Conservation (phyloP, 768 basidiomycete genomes). For the Nevesoporus exiguus region DNA sequence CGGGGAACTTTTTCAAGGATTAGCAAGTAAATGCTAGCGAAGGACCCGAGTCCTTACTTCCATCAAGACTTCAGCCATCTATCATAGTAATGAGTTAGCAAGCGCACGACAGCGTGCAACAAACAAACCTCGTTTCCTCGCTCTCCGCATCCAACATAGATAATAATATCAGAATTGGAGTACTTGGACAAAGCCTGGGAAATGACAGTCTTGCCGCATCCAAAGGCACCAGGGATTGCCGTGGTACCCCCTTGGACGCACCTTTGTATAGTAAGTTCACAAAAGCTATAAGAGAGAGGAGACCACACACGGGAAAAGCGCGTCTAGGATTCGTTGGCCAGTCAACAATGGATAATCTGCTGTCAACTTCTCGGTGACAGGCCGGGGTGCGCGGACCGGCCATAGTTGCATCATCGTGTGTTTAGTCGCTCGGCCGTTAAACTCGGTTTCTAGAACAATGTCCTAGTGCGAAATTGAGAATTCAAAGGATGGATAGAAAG, state of each 20-base stretch:
- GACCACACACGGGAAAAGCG: constrained; percentile 82
- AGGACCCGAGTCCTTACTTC: constrained; percentile 51
- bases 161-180: constrained; percentile 98
- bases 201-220: constrained; percentile 98
- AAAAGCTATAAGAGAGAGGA: not conserved
- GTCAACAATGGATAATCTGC: constrained; percentile 91
- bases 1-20: constrained; percentile 58
- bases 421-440: constrained; percentile 89
- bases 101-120: constrained; percentile 35
- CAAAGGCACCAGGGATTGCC: constrained; percentile 98
- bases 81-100: constrained; percentile 10
- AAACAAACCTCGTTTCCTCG: constrained; percentile 86
- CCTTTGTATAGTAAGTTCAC: constrained; percentile 34
- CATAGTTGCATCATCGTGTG: constrained; percentile 98
- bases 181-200: constrained; percentile 97
- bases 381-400: constrained; percentile 98
- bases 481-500: not conserved
- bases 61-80: constrained; percentile 99
- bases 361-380: constrained; percentile 91
- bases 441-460: constrained; percentile 94
- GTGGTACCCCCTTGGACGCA: constrained; percentile 97
- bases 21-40: constrained; percentile 10
- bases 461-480: constrained; percentile 50
- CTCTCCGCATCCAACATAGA: constrained; percentile 99
- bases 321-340: constrained; percentile 95